These are phyloP conservation scores for Malus fusca DNA, from an alignment of 306 rosid species.

Conservation along the genomic window DNA sequence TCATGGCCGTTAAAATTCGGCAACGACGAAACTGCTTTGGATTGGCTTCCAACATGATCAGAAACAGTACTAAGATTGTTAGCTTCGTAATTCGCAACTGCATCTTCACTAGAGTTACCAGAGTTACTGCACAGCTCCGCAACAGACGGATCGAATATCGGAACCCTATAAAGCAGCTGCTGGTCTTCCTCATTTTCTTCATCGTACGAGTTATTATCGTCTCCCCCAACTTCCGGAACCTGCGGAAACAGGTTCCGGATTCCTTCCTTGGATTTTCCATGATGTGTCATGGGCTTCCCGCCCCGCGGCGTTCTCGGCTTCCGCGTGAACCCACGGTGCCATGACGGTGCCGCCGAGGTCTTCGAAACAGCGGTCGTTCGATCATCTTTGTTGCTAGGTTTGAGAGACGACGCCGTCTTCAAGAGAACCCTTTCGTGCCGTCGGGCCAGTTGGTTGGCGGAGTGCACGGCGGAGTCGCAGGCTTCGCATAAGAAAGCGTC, in stretches of 20 bases:
- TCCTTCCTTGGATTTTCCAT: neutral
- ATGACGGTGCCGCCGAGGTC: conserved; percentile 30
- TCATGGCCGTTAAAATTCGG: neutral
- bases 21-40: neutral
- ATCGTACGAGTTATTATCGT: conserved; percentile 38
- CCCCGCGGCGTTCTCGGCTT: conserved; percentile 73
- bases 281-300: conserved; percentile 22
- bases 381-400: neutral
- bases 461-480: conserved; percentile 81
- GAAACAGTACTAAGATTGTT: neutral
- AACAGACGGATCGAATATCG: conserved; percentile 56
- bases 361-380: neutral
- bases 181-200: conserved; percentile 51
- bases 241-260: conserved; percentile 34
- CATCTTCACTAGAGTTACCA: conserved; percentile 17
- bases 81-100: neutral
- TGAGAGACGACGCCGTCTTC: conserved; percentile 38
- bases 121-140: conserved; percentile 31
- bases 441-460: conserved; percentile 67
- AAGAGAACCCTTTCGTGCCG: conserved; percentile 67
- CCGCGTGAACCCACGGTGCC: conserved; percentile 63
- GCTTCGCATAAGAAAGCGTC: conserved; percentile 86
- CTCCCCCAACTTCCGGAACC: conserved; percentile 61
- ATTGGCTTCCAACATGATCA: neutral
- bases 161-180: conserved; percentile 75